Percentiles rank a stretch among this genome's conserved stretches.
Conservation (phyloP, 2,329 filamentous ascomycete species). For the Camptophora hylomeconis region DNA sequence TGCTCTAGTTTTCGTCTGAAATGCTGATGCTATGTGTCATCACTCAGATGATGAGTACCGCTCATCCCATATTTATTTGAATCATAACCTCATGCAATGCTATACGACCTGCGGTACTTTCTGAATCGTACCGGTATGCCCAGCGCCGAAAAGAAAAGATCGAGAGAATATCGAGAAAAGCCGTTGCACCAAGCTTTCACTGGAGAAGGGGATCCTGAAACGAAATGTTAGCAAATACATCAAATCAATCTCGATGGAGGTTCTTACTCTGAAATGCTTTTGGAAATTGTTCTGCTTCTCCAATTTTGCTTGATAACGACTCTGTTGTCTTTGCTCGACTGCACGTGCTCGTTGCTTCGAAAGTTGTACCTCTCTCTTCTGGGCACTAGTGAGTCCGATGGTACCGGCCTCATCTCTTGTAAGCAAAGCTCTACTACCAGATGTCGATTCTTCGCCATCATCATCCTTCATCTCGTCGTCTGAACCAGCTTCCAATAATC, state of each 20-base stretch:
- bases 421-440: conserved; percentile 34
- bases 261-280: conserved; percentile 53
- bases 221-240: conserved; percentile 6
- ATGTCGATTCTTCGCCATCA: conserved; percentile 18
- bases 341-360: conserved; percentile 58
- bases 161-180: too few species aligned
- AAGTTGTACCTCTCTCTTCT: conserved; percentile 54
- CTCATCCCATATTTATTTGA: too few species aligned
- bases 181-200: too few species aligned
- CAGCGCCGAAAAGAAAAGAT: too few species aligned
- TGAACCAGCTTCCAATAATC: conserved; percentile 26
- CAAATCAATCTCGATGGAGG: not conserved
- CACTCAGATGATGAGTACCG: too few species aligned
- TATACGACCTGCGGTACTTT: too few species aligned
- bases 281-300: conserved; percentile 67
- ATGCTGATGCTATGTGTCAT: too few species aligned
- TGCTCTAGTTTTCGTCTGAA: too few species aligned
- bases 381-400: conserved; percentile 61
- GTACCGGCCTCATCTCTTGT: conserved; percentile 67
- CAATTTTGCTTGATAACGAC: conserved; percentile 54
- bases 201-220: conserved; percentile 13
- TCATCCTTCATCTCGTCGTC: conserved; percentile 43
- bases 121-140: too few species aligned
- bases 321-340: conserved; percentile 47
- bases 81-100: too few species aligned